Conservation (phyloP, 1,139 yeast genomes). For the Candida buenavistaensis region DNA sequence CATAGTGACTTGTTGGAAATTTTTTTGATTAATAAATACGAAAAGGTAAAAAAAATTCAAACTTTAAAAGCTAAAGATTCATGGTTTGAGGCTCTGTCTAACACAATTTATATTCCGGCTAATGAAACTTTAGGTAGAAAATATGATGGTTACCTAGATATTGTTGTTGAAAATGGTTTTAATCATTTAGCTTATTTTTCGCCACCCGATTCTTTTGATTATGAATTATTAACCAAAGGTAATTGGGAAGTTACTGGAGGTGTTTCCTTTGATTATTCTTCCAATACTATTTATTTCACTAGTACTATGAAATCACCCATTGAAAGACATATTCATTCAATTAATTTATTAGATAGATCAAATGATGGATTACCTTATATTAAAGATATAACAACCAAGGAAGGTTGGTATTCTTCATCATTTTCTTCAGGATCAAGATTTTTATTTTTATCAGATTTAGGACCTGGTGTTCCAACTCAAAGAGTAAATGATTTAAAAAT, state of each 20-base stretch:
- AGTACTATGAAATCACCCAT: constrained; percentile 52
- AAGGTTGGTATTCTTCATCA: constrained; percentile 69
- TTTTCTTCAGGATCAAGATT: constrained; percentile 70
- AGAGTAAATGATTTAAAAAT: constrained; percentile 55
- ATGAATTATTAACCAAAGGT: constrained; percentile 48
- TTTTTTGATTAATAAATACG: constrained; percentile 36
- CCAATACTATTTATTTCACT: constrained; percentile 45
- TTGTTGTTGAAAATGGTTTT: constrained; percentile 52
- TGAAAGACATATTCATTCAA: constrained; percentile 54
- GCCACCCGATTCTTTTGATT: constrained; percentile 47
- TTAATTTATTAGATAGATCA: constrained; percentile 33
- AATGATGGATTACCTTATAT: constrained; percentile 31
- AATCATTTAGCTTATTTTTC: constrained; percentile 59
- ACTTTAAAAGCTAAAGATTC: constrained; percentile 41
- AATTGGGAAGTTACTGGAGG: constrained; percentile 56
- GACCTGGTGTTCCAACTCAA: constrained; percentile 71
- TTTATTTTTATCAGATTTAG: constrained; percentile 56
- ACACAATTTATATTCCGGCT: constrained; percentile 68
- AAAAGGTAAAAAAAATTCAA: constrained; percentile 31
- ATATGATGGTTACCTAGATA: constrained; percentile 55
- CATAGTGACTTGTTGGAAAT: constrained; percentile 43
- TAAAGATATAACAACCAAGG: constrained; percentile 51
- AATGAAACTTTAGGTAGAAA: constrained; percentile 43
- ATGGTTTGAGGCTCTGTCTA: constrained; percentile 81
- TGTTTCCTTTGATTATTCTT: constrained; percentile 46